Evolutionary conservation across 2,329 filamentous ascomycete genomes (phyloP).

Genomic region (Grosmannia penicillata): DNA sequence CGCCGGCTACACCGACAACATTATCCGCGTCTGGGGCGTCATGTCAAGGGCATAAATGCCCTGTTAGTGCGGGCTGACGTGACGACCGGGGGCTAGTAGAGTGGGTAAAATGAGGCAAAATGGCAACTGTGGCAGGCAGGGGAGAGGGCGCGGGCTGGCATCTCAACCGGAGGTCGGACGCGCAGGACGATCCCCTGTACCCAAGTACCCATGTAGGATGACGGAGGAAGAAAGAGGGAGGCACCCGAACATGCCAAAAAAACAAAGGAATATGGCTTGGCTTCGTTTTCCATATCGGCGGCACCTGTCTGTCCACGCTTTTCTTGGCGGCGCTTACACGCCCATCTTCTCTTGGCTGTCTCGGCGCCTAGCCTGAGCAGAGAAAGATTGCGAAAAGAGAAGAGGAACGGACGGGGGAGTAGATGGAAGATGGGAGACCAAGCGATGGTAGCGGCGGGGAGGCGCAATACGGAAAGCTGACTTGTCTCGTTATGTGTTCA

Average conservation of each 20-base stretch:
- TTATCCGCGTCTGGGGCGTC: constrained; percentile 95
- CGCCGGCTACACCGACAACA: constrained; percentile 99
- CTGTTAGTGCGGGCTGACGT: background rate
- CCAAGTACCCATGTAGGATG: too few species aligned
- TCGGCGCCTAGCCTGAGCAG: background rate
- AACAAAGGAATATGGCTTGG: background rate
- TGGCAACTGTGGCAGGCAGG: background rate
- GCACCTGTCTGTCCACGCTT: background rate
- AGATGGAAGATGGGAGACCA: too few species aligned
- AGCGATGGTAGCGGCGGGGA: too few species aligned
- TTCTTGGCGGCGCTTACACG: too few species aligned
- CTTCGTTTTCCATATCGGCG: background rate
- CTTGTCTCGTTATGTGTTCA: constrained; percentile 3
- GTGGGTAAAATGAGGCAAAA: background rate
- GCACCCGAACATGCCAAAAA: too few species aligned
- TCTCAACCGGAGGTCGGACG: background rate
- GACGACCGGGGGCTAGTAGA: background rate
- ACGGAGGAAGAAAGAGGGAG: too few species aligned
- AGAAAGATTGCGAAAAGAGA: background rate
- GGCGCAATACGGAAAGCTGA: constrained; percentile 3
- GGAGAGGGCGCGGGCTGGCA: background rate
- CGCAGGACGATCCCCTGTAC: too few species aligned
- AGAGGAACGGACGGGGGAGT: background rate
- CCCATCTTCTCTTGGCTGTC: too few species aligned
- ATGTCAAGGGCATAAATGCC: constrained; percentile 91